Conservation (phyloP, 345 rosid genomes). For the Salix suchowensis region DNA sequence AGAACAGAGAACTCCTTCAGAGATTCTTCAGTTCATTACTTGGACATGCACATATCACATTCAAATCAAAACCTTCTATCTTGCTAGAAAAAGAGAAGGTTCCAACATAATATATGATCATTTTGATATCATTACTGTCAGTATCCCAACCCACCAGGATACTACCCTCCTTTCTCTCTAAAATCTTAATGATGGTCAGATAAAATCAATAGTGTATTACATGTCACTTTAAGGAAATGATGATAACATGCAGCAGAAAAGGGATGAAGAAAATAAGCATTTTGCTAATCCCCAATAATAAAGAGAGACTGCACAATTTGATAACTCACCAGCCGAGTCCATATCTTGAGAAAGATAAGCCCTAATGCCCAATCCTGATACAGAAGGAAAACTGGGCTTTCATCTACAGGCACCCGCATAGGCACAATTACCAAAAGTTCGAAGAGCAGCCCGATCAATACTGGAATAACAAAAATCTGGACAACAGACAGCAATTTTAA, state of each 20-base stretch:
- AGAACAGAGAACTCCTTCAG: background rate
- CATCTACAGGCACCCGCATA: constrained; percentile 98
- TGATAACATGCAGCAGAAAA: background rate
- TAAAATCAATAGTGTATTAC: background rate
- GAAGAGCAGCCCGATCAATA: constrained; percentile 86
- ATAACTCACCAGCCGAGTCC: constrained; percentile 85
- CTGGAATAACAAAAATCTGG: constrained; percentile 92
- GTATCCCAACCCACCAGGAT: background rate
- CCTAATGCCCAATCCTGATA: constrained; percentile 99
- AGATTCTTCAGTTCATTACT: background rate
- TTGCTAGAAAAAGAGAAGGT: background rate
- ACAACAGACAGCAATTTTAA: background rate
- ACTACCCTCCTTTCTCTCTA: background rate
- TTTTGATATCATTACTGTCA: background rate
- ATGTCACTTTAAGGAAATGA: background rate
- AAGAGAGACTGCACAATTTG: background rate
- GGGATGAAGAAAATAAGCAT: background rate
- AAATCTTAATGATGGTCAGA: background rate
- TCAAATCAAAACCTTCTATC: background rate
- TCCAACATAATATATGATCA: background rate
- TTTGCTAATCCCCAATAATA: background rate
- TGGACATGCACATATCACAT: background rate
- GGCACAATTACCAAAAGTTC: constrained; percentile 99
- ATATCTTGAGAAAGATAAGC: constrained; percentile 91
- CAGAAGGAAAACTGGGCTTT: constrained; percentile 96